These are phyloP conservation scores for Alternaria sp. DNA, from an alignment of 2,329 filamentous ascomycete species.

Conservation along the genomic window DNA sequence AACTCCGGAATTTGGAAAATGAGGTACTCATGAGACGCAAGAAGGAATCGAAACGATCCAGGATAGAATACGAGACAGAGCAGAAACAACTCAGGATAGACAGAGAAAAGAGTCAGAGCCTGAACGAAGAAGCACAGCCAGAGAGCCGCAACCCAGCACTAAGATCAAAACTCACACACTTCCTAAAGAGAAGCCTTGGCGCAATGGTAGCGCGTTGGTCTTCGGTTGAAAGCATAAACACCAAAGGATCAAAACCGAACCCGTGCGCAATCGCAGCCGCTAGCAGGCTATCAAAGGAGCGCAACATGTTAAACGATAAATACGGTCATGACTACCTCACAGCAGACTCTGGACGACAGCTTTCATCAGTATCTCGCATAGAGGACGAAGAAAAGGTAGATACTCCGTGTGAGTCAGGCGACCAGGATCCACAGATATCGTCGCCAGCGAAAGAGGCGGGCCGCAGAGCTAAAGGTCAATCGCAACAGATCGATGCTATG, in stretches of 20 bases:
- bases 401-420: not conserved
- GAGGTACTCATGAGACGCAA: no score
- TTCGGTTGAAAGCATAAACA: no score
- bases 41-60: not conserved
- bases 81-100: not conserved
- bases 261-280: not conserved
- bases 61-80: not conserved
- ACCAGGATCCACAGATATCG: not conserved
- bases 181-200: no score
- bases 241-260: not conserved
- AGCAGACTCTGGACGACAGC: not conserved
- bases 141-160: not conserved
- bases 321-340: not conserved
- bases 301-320: not conserved
- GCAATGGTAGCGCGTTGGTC: no score
- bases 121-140: not conserved
- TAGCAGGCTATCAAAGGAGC: not conserved
- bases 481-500: not conserved
- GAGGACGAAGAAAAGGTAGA: not conserved
- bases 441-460: not conserved
- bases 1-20: not conserved
- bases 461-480: not conserved
- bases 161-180: not conserved
- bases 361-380: not conserved
- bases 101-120: not conserved